phyloP scores from a whole-genome alignment of 306 rosid genomes.

The Adenanthera pavonina region DNA sequence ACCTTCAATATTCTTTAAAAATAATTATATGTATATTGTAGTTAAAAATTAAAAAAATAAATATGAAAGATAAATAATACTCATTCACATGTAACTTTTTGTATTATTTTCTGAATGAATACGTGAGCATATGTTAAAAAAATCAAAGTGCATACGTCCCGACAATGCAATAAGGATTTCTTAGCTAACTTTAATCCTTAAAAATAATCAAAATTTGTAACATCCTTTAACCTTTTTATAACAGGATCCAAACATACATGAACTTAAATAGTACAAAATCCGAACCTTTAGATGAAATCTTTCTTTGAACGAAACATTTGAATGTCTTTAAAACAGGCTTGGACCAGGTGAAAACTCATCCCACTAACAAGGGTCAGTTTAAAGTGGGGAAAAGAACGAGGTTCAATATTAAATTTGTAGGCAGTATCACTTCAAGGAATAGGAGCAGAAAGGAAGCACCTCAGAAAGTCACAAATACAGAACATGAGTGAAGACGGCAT shows the following conservation, averaged over 20 bases:
- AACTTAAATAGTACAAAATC: background rate
- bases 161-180: background rate
- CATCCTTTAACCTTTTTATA: background rate
- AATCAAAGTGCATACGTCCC: too few relatives aligned
- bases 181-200: background rate
- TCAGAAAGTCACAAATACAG: conserved; percentile 39
- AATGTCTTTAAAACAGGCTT: background rate
- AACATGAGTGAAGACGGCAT: conserved; percentile 38
- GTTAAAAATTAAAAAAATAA: too few relatives aligned
- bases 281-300: background rate
- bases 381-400: background rate
- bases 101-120: too few relatives aligned
- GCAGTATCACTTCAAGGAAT: background rate
- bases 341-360: background rate
- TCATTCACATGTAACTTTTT: too few relatives aligned
- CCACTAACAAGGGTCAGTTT: background rate
- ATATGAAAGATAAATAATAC: too few relatives aligned
- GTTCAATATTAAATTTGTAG: background rate
- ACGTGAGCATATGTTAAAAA: too few relatives aligned
- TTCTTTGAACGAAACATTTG: background rate
- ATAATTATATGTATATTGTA: too few relatives aligned
- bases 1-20: too few relatives aligned
- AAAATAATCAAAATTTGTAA: background rate
- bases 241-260: too few relatives aligned
- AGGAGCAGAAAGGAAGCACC: conserved; percentile 23